Conservation (phyloP, 2,329 filamentous ascomycete genomes). For the Pseudogymnoascus sp. region DNA sequence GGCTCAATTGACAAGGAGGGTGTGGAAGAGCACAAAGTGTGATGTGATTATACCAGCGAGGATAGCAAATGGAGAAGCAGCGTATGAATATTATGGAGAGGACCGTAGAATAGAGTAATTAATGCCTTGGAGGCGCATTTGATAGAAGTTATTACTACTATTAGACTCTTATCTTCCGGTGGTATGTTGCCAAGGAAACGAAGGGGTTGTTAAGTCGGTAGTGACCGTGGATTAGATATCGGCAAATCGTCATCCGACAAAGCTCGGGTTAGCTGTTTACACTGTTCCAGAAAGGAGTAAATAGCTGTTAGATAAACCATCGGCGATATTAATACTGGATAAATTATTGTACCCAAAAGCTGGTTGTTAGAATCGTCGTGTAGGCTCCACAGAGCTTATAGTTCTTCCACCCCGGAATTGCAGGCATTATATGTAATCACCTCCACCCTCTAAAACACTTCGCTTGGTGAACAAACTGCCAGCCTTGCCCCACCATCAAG, state of each 20-base stretch:
- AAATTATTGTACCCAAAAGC: neutral
- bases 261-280: neutral
- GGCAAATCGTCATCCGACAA: slow-evolving; percentile 2
- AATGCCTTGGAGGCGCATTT: neutral
- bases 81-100: neutral
- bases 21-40: slow-evolving; percentile 1
- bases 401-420: slow-evolving; percentile 7
- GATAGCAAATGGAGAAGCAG: neutral
- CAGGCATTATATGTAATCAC: slow-evolving; percentile 9
- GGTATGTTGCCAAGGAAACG: slow-evolving; percentile 5
- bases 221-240: neutral
- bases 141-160: neutral
- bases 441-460: slow-evolving; percentile 10
- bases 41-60: neutral
- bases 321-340: neutral
- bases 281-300: neutral
- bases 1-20: slow-evolving; percentile 21
- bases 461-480: slow-evolving; percentile 8
- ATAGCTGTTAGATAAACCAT: neutral
- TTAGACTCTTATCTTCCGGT: neutral
- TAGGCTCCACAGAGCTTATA: slow-evolving; percentile 2
- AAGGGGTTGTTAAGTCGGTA: neutral
- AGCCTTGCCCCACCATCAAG: slow-evolving; percentile 10
- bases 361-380: slow-evolving; percentile 4
- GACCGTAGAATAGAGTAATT: slow-evolving; percentile 5